Percentiles rank a stretch among this genome's conserved stretches.
Evolutionary conservation across 2,329 filamentous ascomycete species (phyloP).

Genomic region (Fusarium vanettenii): DNA sequence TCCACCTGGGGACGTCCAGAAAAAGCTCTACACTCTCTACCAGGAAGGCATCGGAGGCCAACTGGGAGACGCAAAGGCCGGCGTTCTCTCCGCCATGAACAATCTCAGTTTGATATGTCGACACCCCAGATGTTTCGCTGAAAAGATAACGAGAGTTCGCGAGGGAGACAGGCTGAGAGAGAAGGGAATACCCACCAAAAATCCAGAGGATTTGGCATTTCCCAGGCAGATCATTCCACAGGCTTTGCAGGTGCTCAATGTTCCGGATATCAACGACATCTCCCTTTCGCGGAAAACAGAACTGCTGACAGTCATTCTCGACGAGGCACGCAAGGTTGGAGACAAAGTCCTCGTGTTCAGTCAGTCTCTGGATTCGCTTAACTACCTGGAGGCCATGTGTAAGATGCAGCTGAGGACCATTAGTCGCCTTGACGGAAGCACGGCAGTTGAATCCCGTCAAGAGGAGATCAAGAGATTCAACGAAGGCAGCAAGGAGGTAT

Average conservation of each 20-base stretch:
- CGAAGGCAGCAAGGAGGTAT: conserved; percentile 64
- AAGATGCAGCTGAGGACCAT: conserved; percentile 59
- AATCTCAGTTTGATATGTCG: conserved; percentile 62
- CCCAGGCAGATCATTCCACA: conserved; percentile 42
- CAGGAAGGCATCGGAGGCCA: conserved; percentile 43
- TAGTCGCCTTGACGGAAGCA: conserved; percentile 75
- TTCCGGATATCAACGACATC: conserved; percentile 56
- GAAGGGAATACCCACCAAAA: not conserved
- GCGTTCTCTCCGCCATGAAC: conserved; percentile 51
- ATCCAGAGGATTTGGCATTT: conserved; percentile 32
- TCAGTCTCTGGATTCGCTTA: conserved; percentile 74
- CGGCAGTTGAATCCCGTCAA: conserved; percentile 68
- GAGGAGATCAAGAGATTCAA: conserved; percentile 77
- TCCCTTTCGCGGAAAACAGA: conserved; percentile 74
- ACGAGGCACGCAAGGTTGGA: conserved; percentile 66
- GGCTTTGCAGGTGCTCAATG: conserved; percentile 52
- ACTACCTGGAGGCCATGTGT: conserved; percentile 74
- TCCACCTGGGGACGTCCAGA: conserved; percentile 75
- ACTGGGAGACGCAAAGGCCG: conserved; percentile 10
- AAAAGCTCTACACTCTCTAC: conserved; percentile 67
- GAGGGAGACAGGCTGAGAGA: not conserved
- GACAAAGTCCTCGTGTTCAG: conserved; percentile 89
- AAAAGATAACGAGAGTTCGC: conserved; percentile 43
- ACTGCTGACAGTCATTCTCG: conserved; percentile 76
- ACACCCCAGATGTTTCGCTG: conserved; percentile 62